phyloP scores from a whole-genome alignment of 1,139 yeast species.

The Arxiozyma bovina region DNA sequence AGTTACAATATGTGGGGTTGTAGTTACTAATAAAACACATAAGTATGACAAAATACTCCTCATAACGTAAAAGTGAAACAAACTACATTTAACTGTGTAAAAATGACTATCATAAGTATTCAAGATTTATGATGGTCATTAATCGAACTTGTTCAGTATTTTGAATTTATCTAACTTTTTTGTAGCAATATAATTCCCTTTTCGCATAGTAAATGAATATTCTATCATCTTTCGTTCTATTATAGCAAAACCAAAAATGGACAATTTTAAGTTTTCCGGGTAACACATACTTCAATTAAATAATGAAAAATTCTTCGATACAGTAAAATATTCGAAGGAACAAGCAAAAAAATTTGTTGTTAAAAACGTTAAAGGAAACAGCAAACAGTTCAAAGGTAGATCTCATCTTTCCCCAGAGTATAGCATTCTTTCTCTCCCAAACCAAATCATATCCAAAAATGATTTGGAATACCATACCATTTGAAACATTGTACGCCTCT shows the following conservation, averaged over 20 bases:
- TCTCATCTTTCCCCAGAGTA: neutral
- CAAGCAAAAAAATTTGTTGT: too few species aligned
- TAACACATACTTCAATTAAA: too few species aligned
- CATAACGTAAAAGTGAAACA: too few species aligned
- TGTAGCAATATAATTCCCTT: neutral
- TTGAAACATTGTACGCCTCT: slow-evolving; percentile 25
- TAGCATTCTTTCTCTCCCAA: neutral
- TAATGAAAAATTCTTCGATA: neutral
- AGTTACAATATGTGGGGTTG: too few species aligned
- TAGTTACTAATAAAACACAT: too few species aligned
- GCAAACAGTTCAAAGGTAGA: neutral
- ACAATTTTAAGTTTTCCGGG: neutral
- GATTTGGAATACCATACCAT: slow-evolving; percentile 4
- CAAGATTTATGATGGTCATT: neutral
- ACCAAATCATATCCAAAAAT: neutral
- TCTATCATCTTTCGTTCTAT: neutral
- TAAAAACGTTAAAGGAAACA: neutral
- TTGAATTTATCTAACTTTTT: too few species aligned
- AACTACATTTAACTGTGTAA: too few species aligned
- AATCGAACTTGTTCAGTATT: too few species aligned
- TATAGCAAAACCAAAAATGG: neutral
- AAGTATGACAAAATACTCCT: too few species aligned
- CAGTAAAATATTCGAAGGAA: neutral
- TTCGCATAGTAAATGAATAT: neutral
- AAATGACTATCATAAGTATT: neutral